phyloP scores from a whole-genome alignment of 495 filamentous ascomycete genomes.

The Jackrogersella minutella region DNA sequence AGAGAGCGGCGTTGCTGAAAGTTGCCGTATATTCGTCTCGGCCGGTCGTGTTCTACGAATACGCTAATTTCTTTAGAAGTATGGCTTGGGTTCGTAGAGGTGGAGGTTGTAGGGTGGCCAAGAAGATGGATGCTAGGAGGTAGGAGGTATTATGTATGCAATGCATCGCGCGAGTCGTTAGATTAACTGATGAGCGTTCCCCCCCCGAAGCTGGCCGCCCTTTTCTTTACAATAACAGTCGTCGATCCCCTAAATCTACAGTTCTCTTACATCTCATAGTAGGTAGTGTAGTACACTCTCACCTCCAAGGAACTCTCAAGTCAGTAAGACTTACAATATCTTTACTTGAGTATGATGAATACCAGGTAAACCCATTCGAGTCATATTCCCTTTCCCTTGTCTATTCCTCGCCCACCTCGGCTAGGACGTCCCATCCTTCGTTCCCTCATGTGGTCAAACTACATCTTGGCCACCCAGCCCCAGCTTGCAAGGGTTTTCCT shows the following conservation, averaged over 20 bases:
- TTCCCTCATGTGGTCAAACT: not conserved
- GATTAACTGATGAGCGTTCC: not conserved
- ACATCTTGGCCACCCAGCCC: not conserved
- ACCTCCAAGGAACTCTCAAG: too few species aligned
- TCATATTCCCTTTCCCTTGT: too few species aligned
- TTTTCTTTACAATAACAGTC: not conserved
- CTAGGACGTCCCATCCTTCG: not conserved
- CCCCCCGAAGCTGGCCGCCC: not conserved
- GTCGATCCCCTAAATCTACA: not conserved
- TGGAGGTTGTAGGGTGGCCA: too few species aligned
- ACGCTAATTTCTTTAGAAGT: not conserved
- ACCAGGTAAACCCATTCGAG: too few species aligned
- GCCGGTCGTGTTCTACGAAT: not conserved
- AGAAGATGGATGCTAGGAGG: not conserved
- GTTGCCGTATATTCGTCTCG: not conserved
- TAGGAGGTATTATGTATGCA: not conserved
- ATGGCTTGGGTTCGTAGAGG: slow-evolving; percentile 5
- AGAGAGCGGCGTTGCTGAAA: not conserved
- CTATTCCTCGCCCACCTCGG: not conserved
- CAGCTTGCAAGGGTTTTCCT: slow-evolving; percentile 1
- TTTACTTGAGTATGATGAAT: too few species aligned
- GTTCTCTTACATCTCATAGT: not conserved
- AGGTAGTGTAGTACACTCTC: too few species aligned
- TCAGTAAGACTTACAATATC: too few species aligned
- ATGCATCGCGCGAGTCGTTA: slow-evolving; percentile 14